Percentiles rank a stretch among this genome's conserved stretches.
Conservation (phyloP, 805 yeast genomes). For the Pichia occidentalis region DNA sequence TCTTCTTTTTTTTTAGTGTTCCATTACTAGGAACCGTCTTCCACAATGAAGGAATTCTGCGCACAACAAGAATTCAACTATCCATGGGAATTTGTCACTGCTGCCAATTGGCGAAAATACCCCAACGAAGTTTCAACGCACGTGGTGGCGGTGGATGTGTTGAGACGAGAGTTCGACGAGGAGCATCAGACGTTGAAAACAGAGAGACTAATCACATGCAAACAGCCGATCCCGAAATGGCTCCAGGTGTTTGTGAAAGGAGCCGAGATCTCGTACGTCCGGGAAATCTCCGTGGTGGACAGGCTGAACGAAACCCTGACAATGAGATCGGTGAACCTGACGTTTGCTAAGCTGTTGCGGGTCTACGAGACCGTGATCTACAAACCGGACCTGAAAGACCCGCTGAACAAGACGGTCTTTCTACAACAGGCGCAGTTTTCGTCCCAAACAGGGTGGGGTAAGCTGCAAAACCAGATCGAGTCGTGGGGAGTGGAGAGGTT, state of each 20-base stretch:
- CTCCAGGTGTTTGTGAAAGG: conserved; percentile 66
- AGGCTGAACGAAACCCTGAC: conserved; percentile 54
- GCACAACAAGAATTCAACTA: conserved; percentile 66
- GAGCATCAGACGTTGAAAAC: conserved; percentile 54
- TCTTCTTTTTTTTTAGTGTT: neutral
- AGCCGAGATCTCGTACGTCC: conserved; percentile 64
- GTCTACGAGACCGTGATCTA: conserved; percentile 88
- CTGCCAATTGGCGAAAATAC: conserved; percentile 94
- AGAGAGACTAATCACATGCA: conserved; percentile 83
- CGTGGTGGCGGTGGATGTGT: conserved; percentile 87
- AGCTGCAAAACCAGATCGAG: conserved; percentile 75
- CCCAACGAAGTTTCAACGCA: conserved; percentile 93
- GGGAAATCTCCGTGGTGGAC: conserved; percentile 87
- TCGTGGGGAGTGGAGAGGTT: conserved; percentile 90
- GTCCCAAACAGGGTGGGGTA: conserved; percentile 67
- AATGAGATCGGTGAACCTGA: conserved; percentile 80
- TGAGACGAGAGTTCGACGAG: conserved; percentile 61
- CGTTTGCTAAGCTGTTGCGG: conserved; percentile 65
- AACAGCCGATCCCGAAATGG: conserved; percentile 85
- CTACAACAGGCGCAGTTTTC: conserved; percentile 82
- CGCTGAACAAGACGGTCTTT: conserved; percentile 51
- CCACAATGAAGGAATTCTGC: conserved; percentile 75
- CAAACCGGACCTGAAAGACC: conserved; percentile 55
- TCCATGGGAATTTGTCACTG: conserved; percentile 91
- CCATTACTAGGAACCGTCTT: neutral